A percentile compares a stretch with the other conserved stretches of the same genome.
phyloP scores from a whole-genome alignment of 331 rosid genomes.

The Ulmus americana region DNA sequence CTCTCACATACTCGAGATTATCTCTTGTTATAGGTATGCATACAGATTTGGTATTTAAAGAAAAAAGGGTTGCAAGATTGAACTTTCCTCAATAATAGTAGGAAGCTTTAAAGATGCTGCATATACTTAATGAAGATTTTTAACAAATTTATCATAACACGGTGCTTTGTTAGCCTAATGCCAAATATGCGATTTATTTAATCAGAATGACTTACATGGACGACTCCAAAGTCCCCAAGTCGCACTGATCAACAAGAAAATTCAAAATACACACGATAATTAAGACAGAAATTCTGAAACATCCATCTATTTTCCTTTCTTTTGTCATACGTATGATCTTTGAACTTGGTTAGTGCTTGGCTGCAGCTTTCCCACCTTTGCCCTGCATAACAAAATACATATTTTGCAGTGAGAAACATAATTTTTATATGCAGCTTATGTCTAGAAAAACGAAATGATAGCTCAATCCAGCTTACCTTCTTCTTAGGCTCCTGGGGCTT shows the following conservation, averaged over 20 bases:
- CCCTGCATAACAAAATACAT: conserved; percentile 23
- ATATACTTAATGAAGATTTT: no score
- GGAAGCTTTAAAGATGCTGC: no score
- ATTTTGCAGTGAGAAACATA: neutral
- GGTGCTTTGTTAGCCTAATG: neutral
- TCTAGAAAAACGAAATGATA: no score
- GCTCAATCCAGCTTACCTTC: conserved; percentile 33
- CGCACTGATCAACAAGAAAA: conserved; percentile 15
- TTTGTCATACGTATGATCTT: neutral
- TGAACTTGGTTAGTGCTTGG: conserved; percentile 25
- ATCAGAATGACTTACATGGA: conserved; percentile 13
- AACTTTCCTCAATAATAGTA: no score
- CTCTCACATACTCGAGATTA: neutral
- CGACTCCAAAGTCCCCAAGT: conserved; percentile 14
- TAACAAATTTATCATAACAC: no score
- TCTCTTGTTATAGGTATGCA: neutral
- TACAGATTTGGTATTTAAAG: neutral
- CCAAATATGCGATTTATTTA: conserved; percentile 10
- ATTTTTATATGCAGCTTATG: no score
- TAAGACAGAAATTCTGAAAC: neutral
- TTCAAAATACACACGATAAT: neutral
- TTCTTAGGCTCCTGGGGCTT: conserved; percentile 57
- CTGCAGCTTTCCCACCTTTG: conserved; percentile 40
- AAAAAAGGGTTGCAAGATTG: neutral
- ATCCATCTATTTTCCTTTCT: neutral